Evolutionary conservation across 164 flowering plant species (phyloP).

Genomic region (Cinnamomum micranthum): DNA sequence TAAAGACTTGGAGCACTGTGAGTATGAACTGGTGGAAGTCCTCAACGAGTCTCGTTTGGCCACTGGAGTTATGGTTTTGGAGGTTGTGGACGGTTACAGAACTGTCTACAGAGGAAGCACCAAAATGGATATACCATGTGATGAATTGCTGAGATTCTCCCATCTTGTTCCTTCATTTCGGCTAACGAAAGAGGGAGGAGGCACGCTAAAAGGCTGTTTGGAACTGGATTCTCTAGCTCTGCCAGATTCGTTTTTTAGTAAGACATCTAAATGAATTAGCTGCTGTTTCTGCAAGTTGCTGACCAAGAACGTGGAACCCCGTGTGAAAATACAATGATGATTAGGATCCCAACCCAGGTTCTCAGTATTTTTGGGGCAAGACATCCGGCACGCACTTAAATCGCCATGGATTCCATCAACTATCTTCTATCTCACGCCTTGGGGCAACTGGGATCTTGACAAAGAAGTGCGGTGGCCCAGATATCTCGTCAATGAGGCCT

Average conservation of each 20-base stretch:
- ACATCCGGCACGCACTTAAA: neutral
- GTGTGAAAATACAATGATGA: neutral
- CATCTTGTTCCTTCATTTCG: constrained; percentile 48
- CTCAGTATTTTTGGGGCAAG: neutral
- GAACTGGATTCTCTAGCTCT: constrained; percentile 43
- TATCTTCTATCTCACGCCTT: neutral
- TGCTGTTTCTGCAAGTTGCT: neutral
- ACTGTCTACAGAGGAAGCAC: constrained; percentile 22
- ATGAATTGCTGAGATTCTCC: constrained; percentile 37
- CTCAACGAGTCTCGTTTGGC: constrained; percentile 11
- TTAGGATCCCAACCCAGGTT: neutral
- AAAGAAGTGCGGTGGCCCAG: neutral
- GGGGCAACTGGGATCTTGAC: neutral
- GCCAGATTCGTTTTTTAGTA: constrained; percentile 13
- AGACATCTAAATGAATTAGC: neutral
- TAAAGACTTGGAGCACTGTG: constrained; percentile 16
- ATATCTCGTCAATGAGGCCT: neutral
- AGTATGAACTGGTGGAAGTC: constrained; percentile 52
- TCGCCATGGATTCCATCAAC: neutral
- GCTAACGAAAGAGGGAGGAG: constrained; percentile 23
- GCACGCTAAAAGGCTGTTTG: constrained; percentile 29
- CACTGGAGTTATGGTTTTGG: constrained; percentile 26
- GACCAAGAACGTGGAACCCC: neutral
- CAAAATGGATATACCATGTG: constrained; percentile 18
- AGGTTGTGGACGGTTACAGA: constrained; percentile 18